Percentiles rank a stretch among this genome's conserved stretches.
Evolutionary conservation across 768 basidiomycete species (phyloP).

Genomic region (Collybiopsis luxurians): DNA sequence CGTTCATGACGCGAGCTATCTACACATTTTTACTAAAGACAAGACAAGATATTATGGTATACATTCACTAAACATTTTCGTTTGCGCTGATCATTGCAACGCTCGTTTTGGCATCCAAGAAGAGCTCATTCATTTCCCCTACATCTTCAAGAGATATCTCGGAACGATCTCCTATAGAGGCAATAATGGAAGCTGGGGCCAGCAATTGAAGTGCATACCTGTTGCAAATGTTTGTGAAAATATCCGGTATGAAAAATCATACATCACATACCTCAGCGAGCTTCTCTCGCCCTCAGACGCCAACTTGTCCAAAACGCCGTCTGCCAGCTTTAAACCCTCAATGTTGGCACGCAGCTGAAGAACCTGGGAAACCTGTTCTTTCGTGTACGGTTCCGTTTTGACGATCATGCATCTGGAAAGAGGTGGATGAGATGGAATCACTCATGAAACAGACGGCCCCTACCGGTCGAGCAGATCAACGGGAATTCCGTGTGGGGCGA

Average conservation of each 20-base stretch:
- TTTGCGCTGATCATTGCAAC: constrained; percentile 49
- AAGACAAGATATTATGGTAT: no score
- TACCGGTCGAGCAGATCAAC: constrained; percentile 92
- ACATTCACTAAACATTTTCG: background rate
- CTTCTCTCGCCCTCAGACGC: constrained; percentile 80
- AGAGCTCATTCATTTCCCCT: constrained; percentile 89
- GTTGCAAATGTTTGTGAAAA: constrained; percentile 9
- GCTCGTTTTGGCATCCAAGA: constrained; percentile 89
- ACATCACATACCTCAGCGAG: constrained; percentile 64
- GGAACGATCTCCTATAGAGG: constrained; percentile 68
- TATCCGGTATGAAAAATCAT: constrained; percentile 5
- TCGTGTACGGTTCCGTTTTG: constrained; percentile 80
- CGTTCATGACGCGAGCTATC: no score
- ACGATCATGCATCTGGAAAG: constrained; percentile 84
- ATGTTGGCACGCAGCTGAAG: constrained; percentile 82
- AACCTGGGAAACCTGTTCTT: constrained; percentile 84
- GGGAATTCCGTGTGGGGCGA: constrained; percentile 91
- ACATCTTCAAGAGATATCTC: constrained; percentile 90
- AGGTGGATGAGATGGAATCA: background rate
- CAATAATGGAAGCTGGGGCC: constrained; percentile 87
- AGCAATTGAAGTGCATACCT: constrained; percentile 92
- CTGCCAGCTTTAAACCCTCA: constrained; percentile 77
- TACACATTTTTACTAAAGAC: no score
- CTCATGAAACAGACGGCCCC: constrained; percentile 15
- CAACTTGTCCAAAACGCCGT: constrained; percentile 76